Conservation (phyloP, 2,329 filamentous ascomycete species). For the Hansfordia pulvinata region DNA sequence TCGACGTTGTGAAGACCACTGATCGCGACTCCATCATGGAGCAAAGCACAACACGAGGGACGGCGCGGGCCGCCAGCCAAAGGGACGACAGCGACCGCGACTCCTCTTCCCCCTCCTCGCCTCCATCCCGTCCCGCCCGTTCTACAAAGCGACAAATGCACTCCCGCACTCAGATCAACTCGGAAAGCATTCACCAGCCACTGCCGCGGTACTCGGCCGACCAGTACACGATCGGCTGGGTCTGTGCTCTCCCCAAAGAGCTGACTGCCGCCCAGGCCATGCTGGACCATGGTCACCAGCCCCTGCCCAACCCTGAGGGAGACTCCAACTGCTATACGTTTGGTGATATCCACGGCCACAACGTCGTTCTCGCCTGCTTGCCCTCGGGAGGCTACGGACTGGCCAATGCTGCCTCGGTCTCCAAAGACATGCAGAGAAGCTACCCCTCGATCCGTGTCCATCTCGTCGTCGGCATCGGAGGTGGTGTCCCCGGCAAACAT, state of each 20-base stretch:
- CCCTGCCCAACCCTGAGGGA: constrained; percentile 1
- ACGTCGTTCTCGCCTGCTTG: constrained; percentile 9
- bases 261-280: constrained; percentile 14
- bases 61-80: no score
- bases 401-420: constrained; percentile 7
- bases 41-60: no score
- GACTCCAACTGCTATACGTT: constrained; percentile 11
- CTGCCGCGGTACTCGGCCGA: no score
- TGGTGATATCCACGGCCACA: constrained; percentile 7
- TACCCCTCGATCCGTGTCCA: constrained; percentile 7
- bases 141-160: no score
- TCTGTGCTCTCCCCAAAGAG: constrained; percentile 17
- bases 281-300: constrained; percentile 15
- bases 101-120: no score
- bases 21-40: no score
- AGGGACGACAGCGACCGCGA: no score
- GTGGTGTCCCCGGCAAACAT: constrained; percentile 7
- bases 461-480: constrained; percentile 15
- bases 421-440: constrained; percentile 6
- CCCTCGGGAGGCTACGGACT: constrained; percentile 7
- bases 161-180: no score
- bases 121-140: no score
- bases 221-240: constrained; percentile 18
- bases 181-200: no score
- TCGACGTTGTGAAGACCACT: no score